Conservation (phyloP, 371 early-diverging fungal species). For the Mortierella sp. region DNA sequence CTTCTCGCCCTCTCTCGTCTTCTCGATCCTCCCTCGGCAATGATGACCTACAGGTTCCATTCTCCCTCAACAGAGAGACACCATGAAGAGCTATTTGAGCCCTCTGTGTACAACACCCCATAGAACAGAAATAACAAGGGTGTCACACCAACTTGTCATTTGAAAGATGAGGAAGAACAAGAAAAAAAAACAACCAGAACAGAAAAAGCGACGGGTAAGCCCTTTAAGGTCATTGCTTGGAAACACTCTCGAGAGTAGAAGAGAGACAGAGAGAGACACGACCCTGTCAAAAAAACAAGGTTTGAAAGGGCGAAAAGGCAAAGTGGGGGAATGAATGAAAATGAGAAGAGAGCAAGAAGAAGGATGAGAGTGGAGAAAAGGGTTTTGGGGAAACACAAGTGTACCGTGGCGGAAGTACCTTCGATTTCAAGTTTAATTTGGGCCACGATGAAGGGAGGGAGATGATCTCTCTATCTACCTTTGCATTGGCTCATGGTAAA, state of each 20-base stretch:
- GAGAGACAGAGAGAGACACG: no score
- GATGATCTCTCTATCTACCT: not conserved
- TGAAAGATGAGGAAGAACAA: not conserved
- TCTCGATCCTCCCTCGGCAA: not conserved
- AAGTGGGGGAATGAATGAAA: not conserved
- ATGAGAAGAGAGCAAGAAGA: not conserved
- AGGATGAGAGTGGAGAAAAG: not conserved
- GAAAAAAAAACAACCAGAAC: not conserved
- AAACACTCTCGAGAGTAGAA: not conserved
- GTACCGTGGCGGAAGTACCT: not conserved
- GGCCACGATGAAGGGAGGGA: no score
- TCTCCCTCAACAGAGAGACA: not conserved
- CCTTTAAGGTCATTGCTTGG: not conserved
- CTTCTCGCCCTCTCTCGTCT: not conserved
- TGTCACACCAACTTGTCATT: not conserved
- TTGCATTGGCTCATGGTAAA: no score
- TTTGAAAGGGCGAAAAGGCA: conserved; percentile 12
- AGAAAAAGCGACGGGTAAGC: conserved; percentile 5
- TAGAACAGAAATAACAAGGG: not conserved
- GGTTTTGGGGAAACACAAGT: not conserved
- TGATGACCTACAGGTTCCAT: not conserved
- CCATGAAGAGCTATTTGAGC: not conserved
- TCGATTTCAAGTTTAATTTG: not conserved
- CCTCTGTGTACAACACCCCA: not conserved
- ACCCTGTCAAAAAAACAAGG: not conserved